Base-by-base conservation (phyloP, 768 basidiomycete species). In the Hygrocybe punicea region DNA sequence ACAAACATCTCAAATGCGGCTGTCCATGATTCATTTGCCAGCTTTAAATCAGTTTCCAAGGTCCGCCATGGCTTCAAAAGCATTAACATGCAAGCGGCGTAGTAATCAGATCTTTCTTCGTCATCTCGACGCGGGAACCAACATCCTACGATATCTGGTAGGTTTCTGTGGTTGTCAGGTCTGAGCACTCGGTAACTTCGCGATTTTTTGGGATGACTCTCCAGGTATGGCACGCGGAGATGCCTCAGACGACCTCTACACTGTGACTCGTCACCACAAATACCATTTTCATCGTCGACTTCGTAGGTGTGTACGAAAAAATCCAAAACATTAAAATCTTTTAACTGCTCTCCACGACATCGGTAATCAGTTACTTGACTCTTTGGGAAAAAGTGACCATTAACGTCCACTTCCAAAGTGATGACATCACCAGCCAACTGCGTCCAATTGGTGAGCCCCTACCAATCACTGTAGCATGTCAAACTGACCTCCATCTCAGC, bases 61-160 rank as follows among this genome's bases (percentile, higher is more conserved):
- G 3, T 35, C 2, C 60, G n/a, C 62, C 62, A 63, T 6, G 62
- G 61, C 36, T 61, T 63, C 35, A 63, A 46, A 8, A 63, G 45
- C 1, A 57, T 24, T 2, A 63, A 33, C 61, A 63, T 63, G 1
- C 23, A 63, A 5, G 77, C 76, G 35, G 63, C 72, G 40, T 76
- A 80, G 11, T 74, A 69, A 0, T 58, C 25, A 1, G 60, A 35
- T 2, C 33, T 35, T 1, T 65, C 64, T 2, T 48, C 16, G 19
- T 74, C 65, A 53, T 77, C 62, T 0, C 52, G 7, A 0, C 60
- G 33, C 1, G 76, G 73, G 51, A 79, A 74, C 17, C 60, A 75
- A 0, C 49, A 61, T 0, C 78, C 78, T n/a, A 76, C 59, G 50
- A 79, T 68, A 35, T 73, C 71, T 0, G 73, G 73, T 0, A 78